A percentile compares a stretch with the other conserved stretches of the same genome.
Conservation (phyloP, 441 rosid species). For the Pelargonium fulgidum region DNA sequence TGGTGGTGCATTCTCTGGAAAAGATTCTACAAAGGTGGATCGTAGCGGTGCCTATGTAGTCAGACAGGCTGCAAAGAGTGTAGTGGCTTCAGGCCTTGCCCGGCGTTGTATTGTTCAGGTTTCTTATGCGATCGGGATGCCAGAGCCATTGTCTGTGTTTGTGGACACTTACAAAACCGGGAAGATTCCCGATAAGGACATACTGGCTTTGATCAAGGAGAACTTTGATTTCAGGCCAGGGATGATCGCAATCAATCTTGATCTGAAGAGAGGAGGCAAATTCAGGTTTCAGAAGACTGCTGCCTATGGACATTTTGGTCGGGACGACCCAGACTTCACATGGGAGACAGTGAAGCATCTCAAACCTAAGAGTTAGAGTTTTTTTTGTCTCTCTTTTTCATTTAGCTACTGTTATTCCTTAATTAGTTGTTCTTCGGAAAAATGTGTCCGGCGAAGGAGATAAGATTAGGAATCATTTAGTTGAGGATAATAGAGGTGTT, state of each 20-base stretch:
- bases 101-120: conserved; percentile 13
- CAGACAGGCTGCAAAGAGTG: conserved; percentile 15
- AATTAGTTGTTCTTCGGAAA: neutral
- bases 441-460: neutral
- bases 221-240: conserved; percentile 11
- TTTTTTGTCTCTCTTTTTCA: neutral
- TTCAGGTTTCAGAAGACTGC: conserved; percentile 11
- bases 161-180: conserved; percentile 16
- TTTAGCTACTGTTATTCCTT: neutral
- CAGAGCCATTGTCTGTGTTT: conserved; percentile 14
- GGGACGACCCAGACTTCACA: conserved; percentile 14
- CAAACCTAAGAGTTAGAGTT: conserved; percentile 4
- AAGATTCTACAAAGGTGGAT: conserved; percentile 12
- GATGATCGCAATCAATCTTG: conserved; percentile 10
- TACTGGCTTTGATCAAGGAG: conserved; percentile 10
- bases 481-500: neutral
- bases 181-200: conserved; percentile 13
- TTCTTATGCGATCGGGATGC: conserved; percentile 11
- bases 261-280: conserved; percentile 10
- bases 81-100: conserved; percentile 16
- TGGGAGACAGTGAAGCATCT: conserved; percentile 16
- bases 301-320: conserved; percentile 15
- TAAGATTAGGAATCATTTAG: conserved; percentile 3
- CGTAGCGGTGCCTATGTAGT: conserved; percentile 14
- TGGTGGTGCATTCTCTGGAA: conserved; percentile 5